Conservation (phyloP, 179 eudicot species). For the Heliamphora pulchella region DNA sequence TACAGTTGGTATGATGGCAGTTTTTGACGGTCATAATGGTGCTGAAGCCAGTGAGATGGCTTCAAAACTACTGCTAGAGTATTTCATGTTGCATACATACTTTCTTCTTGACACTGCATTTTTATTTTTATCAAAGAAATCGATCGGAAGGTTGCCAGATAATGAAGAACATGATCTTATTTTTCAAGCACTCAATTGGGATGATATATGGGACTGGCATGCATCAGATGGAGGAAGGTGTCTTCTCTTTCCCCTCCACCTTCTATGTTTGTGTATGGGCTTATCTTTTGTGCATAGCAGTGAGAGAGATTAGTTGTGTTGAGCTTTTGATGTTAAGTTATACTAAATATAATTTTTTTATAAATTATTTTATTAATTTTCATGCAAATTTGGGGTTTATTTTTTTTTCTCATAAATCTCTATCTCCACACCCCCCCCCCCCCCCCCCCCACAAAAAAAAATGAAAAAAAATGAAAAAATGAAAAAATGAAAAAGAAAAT, state of each 20-base stretch:
- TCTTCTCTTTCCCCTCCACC: background rate
- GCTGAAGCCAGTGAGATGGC: slow-evolving; percentile 98
- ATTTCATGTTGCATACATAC: slow-evolving; percentile 71
- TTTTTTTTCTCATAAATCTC: background rate
- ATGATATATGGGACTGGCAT: slow-evolving; percentile 30
- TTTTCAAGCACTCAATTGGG: slow-evolving; percentile 31
- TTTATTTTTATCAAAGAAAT: slow-evolving; percentile 45
- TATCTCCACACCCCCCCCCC: too few relatives aligned
- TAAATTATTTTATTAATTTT: background rate
- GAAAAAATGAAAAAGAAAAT: background rate
- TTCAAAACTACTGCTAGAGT: slow-evolving; percentile 74
- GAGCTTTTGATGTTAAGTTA: background rate
- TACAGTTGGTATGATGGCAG: slow-evolving; percentile 63
- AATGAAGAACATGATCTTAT: slow-evolving; percentile 31
- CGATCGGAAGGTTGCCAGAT: slow-evolving; percentile 38
- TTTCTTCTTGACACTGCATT: slow-evolving; percentile 82
- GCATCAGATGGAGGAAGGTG: slow-evolving; percentile 52
- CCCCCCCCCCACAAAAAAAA: too few relatives aligned
- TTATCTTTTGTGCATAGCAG: background rate
- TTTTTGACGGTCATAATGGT: slow-evolving; percentile 98
- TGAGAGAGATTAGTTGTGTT: background rate
- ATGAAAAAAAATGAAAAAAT: too few relatives aligned
- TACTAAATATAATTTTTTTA: too few relatives aligned
- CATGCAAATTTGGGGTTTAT: background rate
- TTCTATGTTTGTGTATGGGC: background rate